A percentile compares a stretch with the other conserved stretches of the same genome.
Evolutionary conservation across 352 stramenopile species (phyloP).

Genomic region (Sclerospora graminicola): DNA sequence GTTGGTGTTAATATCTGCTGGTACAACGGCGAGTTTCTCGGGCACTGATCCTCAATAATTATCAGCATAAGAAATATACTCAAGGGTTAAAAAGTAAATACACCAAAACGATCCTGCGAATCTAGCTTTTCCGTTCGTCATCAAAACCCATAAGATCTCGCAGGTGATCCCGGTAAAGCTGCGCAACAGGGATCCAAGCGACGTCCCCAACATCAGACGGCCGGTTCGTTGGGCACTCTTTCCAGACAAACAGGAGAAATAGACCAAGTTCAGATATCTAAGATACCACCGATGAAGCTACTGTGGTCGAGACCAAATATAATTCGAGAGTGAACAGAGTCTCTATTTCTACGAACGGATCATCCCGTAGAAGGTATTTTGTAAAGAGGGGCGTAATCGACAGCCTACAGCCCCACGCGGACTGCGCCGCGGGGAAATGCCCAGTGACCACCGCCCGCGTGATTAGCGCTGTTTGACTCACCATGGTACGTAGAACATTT

Average conservation of each 20-base stretch:
- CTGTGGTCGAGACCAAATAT: too few species aligned
- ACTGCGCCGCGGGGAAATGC: too few species aligned
- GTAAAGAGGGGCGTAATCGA: too few species aligned
- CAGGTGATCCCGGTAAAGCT: conserved; percentile 37
- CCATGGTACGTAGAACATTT: too few species aligned
- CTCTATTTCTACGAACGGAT: too few species aligned
- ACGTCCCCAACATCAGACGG: conserved; percentile 16
- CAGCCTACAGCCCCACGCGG: too few species aligned
- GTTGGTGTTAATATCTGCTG: conserved; percentile 9
- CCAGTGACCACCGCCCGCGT: too few species aligned
- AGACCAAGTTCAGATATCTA: conserved; percentile 36
- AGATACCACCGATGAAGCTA: too few species aligned
- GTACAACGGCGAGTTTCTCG: conserved; percentile 1
- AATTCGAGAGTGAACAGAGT: too few species aligned
- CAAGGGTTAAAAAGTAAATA: not conserved
- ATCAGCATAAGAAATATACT: conserved; percentile 16
- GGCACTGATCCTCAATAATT: conserved; percentile 4
- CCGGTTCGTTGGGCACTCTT: not conserved
- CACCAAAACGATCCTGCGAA: not conserved
- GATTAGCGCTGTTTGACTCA: too few species aligned
- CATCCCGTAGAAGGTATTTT: too few species aligned
- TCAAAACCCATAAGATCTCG: conserved; percentile 46
- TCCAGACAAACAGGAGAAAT: conserved; percentile 22
- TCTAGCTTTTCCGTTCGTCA: conserved; percentile 35
- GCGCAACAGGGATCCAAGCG: conserved; percentile 25